These are phyloP conservation scores for Penicillium sp. DNA, from an alignment of 2,329 filamentous ascomycete species.

Conservation along the genomic window DNA sequence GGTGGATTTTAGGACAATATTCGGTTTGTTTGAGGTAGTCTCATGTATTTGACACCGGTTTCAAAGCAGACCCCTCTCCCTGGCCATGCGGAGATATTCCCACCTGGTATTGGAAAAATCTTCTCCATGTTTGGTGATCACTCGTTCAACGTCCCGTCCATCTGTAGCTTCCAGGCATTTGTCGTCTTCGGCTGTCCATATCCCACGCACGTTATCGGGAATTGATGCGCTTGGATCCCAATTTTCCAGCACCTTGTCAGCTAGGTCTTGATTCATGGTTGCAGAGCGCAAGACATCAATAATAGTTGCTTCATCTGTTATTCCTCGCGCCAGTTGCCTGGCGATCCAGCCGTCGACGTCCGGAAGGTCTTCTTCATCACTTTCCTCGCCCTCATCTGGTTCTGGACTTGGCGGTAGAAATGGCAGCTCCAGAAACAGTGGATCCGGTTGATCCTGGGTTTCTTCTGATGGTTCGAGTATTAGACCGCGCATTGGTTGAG, in stretches of 20 bases:
- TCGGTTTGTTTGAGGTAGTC: not conserved
- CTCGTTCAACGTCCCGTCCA: constrained; percentile 31
- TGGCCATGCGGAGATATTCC: constrained; percentile 36
- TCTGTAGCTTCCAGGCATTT: constrained; percentile 34
- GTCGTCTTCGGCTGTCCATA: constrained; percentile 51
- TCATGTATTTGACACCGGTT: not conserved
- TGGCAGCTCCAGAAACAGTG: constrained; percentile 31
- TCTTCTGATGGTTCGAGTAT: not conserved
- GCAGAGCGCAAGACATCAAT: constrained; percentile 39
- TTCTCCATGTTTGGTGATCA: constrained; percentile 47
- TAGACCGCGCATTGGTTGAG: not conserved
- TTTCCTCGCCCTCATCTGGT: constrained; percentile 32
- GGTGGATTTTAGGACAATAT: not conserved
- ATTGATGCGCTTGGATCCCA: constrained; percentile 34
- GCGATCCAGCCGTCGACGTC: constrained; percentile 43
- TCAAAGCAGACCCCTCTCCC: constrained; percentile 19
- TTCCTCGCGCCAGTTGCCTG: constrained; percentile 29
- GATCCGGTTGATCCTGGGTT: constrained; percentile 14
- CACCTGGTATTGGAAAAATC: constrained; percentile 34
- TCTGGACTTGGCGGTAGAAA: constrained; percentile 27
- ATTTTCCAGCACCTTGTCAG: constrained; percentile 36
- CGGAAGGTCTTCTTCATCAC: constrained; percentile 26
- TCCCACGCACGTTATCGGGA: constrained; percentile 42
- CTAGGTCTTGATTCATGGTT: constrained; percentile 41
- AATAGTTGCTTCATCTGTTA: constrained; percentile 30